Evolutionary conservation across 2,329 filamentous ascomycete species (phyloP).

Genomic region (Metarhizium brunneum): DNA sequence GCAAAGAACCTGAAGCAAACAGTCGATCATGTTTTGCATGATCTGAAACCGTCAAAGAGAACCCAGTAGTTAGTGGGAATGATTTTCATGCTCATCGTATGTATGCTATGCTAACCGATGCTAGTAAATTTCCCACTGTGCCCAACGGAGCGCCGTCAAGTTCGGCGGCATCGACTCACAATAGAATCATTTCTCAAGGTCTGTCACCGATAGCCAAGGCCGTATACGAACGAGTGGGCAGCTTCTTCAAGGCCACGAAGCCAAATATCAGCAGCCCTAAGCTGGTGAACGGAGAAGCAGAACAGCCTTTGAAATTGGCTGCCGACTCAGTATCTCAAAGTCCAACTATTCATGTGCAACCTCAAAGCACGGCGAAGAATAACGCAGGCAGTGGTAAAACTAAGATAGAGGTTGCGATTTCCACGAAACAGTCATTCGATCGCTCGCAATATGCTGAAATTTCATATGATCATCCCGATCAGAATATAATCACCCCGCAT

Average conservation of each 20-base stretch:
- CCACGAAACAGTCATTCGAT: slow-evolving; percentile 32
- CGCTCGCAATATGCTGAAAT: slow-evolving; percentile 26
- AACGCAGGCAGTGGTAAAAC: slow-evolving; percentile 9
- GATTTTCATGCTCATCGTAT: not conserved
- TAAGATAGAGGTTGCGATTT: slow-evolving; percentile 39
- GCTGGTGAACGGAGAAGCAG: slow-evolving; percentile 26
- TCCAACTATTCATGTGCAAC: not conserved
- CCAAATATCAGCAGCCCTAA: slow-evolving; percentile 19
- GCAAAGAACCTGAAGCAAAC: slow-evolving; percentile 62
- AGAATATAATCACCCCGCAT: slow-evolving; percentile 7
- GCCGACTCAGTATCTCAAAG: slow-evolving; percentile 10
- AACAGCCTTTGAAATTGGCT: slow-evolving; percentile 11
- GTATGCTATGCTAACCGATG: slow-evolving; percentile 16
- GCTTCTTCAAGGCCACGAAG: slow-evolving; percentile 30
- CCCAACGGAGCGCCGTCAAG: slow-evolving; percentile 11
- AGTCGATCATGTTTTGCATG: slow-evolving; percentile 63
- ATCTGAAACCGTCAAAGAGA: slow-evolving; percentile 62
- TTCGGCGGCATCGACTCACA: slow-evolving; percentile 10
- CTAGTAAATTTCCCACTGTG: slow-evolving; percentile 42
- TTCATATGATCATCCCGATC: slow-evolving; percentile 10
- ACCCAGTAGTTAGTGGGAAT: slow-evolving; percentile 51
- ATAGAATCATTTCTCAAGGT: slow-evolving; percentile 26
- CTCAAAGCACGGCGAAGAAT: not conserved
- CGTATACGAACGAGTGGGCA: slow-evolving; percentile 31
- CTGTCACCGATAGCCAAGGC: slow-evolving; percentile 39